Evolutionary conservation across 2,329 filamentous ascomycete species (phyloP).

Genomic region (Helicocarpus griseus): DNA sequence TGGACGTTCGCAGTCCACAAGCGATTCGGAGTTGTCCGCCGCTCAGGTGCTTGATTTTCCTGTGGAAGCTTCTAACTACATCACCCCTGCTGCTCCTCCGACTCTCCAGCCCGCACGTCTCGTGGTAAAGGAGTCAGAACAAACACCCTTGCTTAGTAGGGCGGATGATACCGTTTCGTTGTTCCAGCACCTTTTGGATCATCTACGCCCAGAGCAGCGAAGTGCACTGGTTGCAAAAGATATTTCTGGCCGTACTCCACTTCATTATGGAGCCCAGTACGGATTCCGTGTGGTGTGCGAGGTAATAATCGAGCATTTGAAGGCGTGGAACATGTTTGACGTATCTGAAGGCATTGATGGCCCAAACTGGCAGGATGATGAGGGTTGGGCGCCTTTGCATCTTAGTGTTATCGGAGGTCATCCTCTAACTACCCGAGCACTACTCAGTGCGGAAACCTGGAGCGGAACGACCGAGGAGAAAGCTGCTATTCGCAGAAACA

Average conservation of each 20-base stretch:
- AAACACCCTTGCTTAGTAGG: slow-evolving; percentile 49
- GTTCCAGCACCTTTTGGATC: slow-evolving; percentile 53
- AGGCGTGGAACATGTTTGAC: slow-evolving; percentile 79
- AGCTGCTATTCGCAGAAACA: slow-evolving; percentile 54
- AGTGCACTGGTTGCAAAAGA: slow-evolving; percentile 43
- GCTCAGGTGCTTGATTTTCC: slow-evolving; percentile 42
- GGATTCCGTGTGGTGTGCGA: slow-evolving; percentile 87
- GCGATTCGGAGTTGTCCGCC: slow-evolving; percentile 42
- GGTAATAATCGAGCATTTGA: slow-evolving; percentile 78
- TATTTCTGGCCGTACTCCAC: slow-evolving; percentile 13
- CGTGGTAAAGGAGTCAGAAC: slow-evolving; percentile 57
- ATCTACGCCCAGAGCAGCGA: slow-evolving; percentile 58
- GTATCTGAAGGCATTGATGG: slow-evolving; percentile 79
- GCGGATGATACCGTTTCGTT: slow-evolving; percentile 70
- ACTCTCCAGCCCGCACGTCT: slow-evolving; percentile 51
- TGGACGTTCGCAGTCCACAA: slow-evolving; percentile 59
- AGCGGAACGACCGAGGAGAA: slow-evolving; percentile 51
- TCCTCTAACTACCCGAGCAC: slow-evolving; percentile 67
- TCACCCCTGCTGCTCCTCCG: slow-evolving; percentile 67
- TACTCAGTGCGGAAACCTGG: slow-evolving; percentile 75
- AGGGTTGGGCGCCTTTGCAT: slow-evolving; percentile 85
- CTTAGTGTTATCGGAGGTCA: slow-evolving; percentile 88
- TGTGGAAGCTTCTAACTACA: slow-evolving; percentile 57
- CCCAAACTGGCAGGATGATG: slow-evolving; percentile 79
- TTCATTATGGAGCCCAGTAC: slow-evolving; percentile 61